These are phyloP conservation scores for Spiromastix sp. DNA, from an alignment of 2,329 filamentous ascomycete genomes.

Conservation along the genomic window DNA sequence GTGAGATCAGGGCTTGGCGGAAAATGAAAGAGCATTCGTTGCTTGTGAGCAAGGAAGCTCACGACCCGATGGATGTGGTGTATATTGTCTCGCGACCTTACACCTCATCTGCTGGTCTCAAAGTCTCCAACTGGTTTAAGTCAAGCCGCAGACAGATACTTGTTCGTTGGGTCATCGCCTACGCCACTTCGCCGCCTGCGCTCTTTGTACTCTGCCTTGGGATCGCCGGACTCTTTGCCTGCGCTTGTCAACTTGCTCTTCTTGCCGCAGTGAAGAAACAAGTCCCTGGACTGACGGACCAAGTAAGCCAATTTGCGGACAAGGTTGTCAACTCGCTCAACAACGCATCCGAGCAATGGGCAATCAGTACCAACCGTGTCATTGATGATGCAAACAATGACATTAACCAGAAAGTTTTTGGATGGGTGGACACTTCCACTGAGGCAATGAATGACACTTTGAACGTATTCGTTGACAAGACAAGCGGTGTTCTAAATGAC, in stretches of 20 bases:
- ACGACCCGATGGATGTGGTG: slow-evolving; percentile 76
- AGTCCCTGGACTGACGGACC: slow-evolving; percentile 60
- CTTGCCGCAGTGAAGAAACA: slow-evolving; percentile 62
- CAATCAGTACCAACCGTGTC: slow-evolving; percentile 61
- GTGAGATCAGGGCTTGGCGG: slow-evolving; percentile 69
- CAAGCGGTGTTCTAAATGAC: slow-evolving; percentile 59
- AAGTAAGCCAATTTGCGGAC: slow-evolving; percentile 71
- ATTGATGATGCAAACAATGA: slow-evolving; percentile 55
- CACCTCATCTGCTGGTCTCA: slow-evolving; percentile 62
- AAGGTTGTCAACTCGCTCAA: slow-evolving; percentile 64
- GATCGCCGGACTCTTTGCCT: slow-evolving; percentile 70
- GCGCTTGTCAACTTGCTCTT: slow-evolving; percentile 72
- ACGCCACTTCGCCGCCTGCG: slow-evolving; percentile 73
- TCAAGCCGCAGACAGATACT: slow-evolving; percentile 58
- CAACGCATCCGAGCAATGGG: slow-evolving; percentile 66
- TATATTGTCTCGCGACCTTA: slow-evolving; percentile 78
- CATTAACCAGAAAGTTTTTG: slow-evolving; percentile 76
- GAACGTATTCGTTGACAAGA: slow-evolving; percentile 68
- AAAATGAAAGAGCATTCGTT: slow-evolving; percentile 59
- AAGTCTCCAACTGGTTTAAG: slow-evolving; percentile 53
- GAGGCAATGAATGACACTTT: slow-evolving; percentile 75
- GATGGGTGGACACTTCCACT: slow-evolving; percentile 79
- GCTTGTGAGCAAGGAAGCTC: slow-evolving; percentile 54
- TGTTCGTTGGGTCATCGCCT: slow-evolving; percentile 73
- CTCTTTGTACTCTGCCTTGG: slow-evolving; percentile 80